phyloP scores from a whole-genome alignment of 192 early-diverging fungal genomes.

The Entomortierella beljakovae region DNA sequence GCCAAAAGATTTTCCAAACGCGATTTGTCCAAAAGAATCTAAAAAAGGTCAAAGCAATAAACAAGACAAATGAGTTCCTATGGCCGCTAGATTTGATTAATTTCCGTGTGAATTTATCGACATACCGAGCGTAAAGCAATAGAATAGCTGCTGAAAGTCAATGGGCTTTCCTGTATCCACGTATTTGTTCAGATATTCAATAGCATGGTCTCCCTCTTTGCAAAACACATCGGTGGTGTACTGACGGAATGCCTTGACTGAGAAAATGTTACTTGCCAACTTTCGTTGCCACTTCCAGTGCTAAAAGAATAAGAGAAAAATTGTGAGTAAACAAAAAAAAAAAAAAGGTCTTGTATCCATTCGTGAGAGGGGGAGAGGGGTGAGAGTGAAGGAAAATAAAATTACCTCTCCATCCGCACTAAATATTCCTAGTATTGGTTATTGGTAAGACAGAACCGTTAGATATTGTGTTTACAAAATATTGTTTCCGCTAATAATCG shows the following conservation, averaged over 20 bases:
- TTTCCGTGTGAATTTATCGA: background rate
- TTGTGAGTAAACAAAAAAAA: no score
- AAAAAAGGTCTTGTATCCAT: no score
- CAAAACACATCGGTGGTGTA: conserved; percentile 48
- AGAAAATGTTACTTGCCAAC: conserved; percentile 36
- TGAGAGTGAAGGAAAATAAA: no score
- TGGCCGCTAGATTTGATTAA: background rate
- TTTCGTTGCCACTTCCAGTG: conserved; percentile 50
- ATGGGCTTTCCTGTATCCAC: conserved; percentile 30
- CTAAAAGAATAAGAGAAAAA: conserved; percentile 9
- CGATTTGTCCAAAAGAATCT: conserved; percentile 50
- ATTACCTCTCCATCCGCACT: conserved; percentile 37
- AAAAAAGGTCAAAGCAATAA: background rate
- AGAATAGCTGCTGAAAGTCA: conserved; percentile 58
- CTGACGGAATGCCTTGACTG: conserved; percentile 43
- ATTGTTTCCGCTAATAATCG: background rate
- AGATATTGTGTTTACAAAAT: background rate
- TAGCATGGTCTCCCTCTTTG: conserved; percentile 13
- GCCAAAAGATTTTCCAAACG: conserved; percentile 42
- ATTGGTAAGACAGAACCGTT: background rate
- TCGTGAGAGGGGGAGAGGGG: no score
- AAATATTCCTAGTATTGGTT: conserved; percentile 24
- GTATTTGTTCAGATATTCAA: conserved; percentile 18
- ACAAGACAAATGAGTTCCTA: background rate
- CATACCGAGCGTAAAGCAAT: conserved; percentile 56